These are phyloP conservation scores for Corymbia maculata DNA, from an alignment of 345 rosid genomes.

Conservation along the genomic window DNA sequence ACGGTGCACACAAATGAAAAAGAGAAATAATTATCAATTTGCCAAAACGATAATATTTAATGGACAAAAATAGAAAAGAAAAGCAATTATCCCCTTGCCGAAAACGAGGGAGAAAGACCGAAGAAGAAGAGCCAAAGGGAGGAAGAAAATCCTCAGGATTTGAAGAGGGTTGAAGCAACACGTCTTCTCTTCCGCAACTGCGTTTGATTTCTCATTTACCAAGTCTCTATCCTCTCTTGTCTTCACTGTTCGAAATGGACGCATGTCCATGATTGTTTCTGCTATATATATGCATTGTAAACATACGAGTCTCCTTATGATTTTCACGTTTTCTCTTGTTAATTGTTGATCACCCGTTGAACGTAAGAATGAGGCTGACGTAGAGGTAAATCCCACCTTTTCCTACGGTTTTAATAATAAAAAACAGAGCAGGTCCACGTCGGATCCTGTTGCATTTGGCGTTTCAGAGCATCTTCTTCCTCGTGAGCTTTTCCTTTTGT, in stretches of 20 bases:
- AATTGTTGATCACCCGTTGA: neutral
- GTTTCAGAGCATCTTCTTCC: neutral
- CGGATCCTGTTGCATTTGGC: neutral
- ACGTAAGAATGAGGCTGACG: neutral
- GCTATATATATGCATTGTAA: neutral
- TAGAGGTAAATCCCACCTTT: neutral
- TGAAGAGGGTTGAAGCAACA: neutral
- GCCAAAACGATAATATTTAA: neutral
- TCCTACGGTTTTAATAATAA: neutral
- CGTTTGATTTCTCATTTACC: neutral
- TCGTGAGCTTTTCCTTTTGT: neutral
- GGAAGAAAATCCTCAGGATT: neutral
- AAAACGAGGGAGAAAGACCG: neutral
- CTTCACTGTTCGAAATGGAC: neutral
- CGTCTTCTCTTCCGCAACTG: neutral
- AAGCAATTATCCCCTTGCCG: neutral
- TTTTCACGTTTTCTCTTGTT: neutral
- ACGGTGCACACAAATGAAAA: neutral
- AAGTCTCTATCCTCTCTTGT: neutral
- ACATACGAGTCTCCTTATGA: neutral
- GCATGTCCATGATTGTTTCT: neutral
- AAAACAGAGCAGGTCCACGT: neutral
- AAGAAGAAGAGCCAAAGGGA: neutral
- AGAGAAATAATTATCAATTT: neutral
- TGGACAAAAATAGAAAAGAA: neutral